phyloP scores from a whole-genome alignment of 2,329 filamentous ascomycete genomes.

The Beauveria asiatica region DNA sequence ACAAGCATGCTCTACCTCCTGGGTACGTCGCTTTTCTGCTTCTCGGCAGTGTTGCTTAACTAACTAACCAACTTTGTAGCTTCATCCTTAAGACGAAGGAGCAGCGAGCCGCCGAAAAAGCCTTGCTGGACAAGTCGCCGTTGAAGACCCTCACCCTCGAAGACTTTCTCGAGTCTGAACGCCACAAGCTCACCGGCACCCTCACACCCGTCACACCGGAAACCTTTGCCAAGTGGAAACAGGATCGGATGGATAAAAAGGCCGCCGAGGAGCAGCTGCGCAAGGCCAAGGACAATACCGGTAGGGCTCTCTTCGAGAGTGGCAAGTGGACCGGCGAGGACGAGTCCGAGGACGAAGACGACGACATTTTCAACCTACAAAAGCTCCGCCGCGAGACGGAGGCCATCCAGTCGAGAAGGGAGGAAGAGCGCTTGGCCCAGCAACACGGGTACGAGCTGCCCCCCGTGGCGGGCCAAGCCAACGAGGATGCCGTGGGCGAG shows the following conservation, averaged over 20 bases:
- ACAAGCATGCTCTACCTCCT: slow-evolving; percentile 88
- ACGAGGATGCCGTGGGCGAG: slow-evolving; percentile 9
- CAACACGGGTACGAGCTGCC: slow-evolving; percentile 20
- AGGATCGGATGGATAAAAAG: slow-evolving; percentile 90
- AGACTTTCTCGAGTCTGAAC: slow-evolving; percentile 93
- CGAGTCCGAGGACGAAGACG: slow-evolving; percentile 54
- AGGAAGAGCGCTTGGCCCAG: slow-evolving; percentile 57
- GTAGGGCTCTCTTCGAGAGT: slow-evolving; percentile 90
- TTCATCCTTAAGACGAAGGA: slow-evolving; percentile 98
- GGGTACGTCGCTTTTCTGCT: slow-evolving; percentile 53
- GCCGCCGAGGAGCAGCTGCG: slow-evolving; percentile 84
- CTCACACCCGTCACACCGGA: slow-evolving; percentile 92
- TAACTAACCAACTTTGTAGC: slow-evolving; percentile 36
- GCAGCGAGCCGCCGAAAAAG: slow-evolving; percentile 90
- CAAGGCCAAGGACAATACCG: slow-evolving; percentile 90
- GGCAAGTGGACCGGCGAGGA: slow-evolving; percentile 76
- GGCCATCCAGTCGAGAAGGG: slow-evolving; percentile 60
- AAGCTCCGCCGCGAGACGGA: slow-evolving; percentile 81
- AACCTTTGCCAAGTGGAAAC: slow-evolving; percentile 94
- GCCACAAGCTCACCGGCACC: slow-evolving; percentile 86
- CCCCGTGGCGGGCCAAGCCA: slow-evolving; percentile 5
- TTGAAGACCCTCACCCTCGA: slow-evolving; percentile 91
- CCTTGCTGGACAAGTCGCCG: slow-evolving; percentile 89
- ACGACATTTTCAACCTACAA: slow-evolving; percentile 71
- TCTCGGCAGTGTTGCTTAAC: slow-evolving; percentile 13